A percentile compares a stretch with the other conserved stretches of the same genome.
Conservation (phyloP, 345 rosid species). For the Eucalyptus guilfoylei region DNA sequence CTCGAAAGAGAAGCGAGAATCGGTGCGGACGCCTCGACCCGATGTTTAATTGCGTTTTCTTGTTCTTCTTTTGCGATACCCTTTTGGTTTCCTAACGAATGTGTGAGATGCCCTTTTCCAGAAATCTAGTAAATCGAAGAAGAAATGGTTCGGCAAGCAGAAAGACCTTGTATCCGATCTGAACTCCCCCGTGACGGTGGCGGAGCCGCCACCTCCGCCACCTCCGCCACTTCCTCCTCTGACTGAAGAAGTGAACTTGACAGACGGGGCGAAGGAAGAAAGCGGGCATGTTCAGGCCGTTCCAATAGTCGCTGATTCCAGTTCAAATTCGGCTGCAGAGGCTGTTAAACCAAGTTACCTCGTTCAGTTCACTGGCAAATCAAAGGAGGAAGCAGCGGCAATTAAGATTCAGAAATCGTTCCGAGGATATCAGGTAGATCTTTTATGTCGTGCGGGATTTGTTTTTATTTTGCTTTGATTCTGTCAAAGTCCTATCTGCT, state of each 20-base stretch:
- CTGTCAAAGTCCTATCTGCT: background rate
- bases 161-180: slow-evolving; percentile 22
- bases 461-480: background rate
- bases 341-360: slow-evolving; percentile 12
- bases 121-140: slow-evolving; percentile 23
- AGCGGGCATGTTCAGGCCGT: slow-evolving; percentile 11
- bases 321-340: slow-evolving; percentile 18
- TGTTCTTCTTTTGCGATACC: background rate
- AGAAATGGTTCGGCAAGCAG: slow-evolving; percentile 36
- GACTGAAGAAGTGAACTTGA: slow-evolving; percentile 33
- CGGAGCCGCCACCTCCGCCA: background rate
- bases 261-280: slow-evolving; percentile 32
- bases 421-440: slow-evolving; percentile 63
- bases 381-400: slow-evolving; percentile 74
- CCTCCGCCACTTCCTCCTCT: slow-evolving; percentile 24
- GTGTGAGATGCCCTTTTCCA: background rate
- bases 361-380: slow-evolving; percentile 43
- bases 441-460: background rate
- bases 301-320: slow-evolving; percentile 6
- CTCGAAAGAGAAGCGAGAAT: slow-evolving; percentile 41
- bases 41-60: background rate
- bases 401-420: slow-evolving; percentile 82
- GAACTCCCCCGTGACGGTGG: slow-evolving; percentile 6
- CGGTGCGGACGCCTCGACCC: slow-evolving; percentile 9
- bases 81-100: background rate